A percentile compares a stretch with the other conserved stretches of the same genome.
Evolutionary conservation across 2,329 filamentous ascomycete species (phyloP).

Genomic region (Fusarium bactridioides): DNA sequence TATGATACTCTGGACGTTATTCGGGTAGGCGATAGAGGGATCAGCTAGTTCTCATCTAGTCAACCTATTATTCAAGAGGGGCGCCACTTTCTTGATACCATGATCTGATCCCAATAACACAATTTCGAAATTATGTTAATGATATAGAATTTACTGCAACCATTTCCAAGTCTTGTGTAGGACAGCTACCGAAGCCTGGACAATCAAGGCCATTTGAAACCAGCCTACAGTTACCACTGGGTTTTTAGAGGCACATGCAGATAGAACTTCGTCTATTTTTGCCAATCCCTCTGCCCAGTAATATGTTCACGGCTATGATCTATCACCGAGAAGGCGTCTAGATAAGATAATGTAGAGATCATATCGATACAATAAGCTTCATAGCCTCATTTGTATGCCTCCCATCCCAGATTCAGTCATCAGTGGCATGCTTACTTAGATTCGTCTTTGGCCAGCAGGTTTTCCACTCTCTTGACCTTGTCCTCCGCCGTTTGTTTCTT

Average conservation of each 20-base stretch:
- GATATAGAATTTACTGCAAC: neutral
- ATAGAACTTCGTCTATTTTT: neutral
- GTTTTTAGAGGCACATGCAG: neutral
- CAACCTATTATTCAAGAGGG: no score
- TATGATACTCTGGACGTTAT: neutral
- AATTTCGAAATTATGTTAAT: neutral
- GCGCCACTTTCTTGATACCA: neutral
- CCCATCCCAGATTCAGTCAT: neutral
- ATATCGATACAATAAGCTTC: neutral
- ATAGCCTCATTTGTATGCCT: neutral
- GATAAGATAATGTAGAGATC: neutral
- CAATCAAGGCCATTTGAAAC: neutral
- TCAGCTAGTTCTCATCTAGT: neutral
- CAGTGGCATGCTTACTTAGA: conserved; percentile 3
- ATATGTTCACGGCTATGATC: neutral
- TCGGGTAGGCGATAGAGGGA: neutral
- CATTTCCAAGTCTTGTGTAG: neutral
- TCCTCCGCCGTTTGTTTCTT: conserved; percentile 84
- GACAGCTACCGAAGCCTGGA: neutral
- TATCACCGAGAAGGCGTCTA: neutral
- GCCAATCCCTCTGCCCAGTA: neutral
- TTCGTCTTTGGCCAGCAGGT: conserved; percentile 51
- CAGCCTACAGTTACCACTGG: neutral
- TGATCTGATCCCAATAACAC: neutral
- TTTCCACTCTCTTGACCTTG: conserved; percentile 73